Base-by-base conservation (phyloP, 768 basidiomycete genomes). In the Kwoniella europaea region DNA sequence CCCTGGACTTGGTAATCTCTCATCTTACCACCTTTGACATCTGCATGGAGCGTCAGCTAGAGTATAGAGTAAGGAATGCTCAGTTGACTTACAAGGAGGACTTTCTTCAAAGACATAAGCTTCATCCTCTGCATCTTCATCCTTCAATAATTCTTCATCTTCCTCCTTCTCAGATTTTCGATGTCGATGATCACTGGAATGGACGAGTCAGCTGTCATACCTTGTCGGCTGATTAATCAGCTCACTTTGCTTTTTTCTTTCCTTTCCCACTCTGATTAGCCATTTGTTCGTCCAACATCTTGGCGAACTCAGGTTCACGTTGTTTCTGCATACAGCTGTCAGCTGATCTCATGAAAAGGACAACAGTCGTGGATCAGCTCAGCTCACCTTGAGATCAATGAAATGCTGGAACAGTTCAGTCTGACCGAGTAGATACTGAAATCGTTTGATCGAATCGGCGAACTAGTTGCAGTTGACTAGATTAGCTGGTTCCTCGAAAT, bases 371-470 rank as follows among this genome's bases (percentile, higher is more conserved):
- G 7, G 44, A 9, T 46, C 61, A 4, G 54, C 86, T 46, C 61
- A 4, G 54, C 86, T 29, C 22, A 92, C 93, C 88, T 97, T 97
- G 84, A 98, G 91, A 82, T 98, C 94, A 7, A 98, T 92, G 81
- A 98, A 98, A 83, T 98, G 96, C 76, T 94, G 93, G 87, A 99
- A 99, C 20, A 98, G 87, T 74, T 98, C 97, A 0, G 96, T 98
- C 83, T 99, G 95, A 9, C 97, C 97, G 1, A 99, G 88, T n/a
- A 98, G 88, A 84, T 98, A 98, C 2, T 92, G 92, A 81, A 98
- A 98, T 18, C 94, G 91, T 83, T 98, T 98, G 71, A 98, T 92
- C 10, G 94, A 93, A 79, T 98, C 95, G 20, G 92, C 86, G 52
- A 94, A 88, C 93, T 98, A 74, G 64, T 3, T 12, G 3, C 24